These are phyloP conservation scores for Neoconidiobolus thromboides DNA, from an alignment of 371 early-diverging fungal genomes.

Conservation along the genomic window DNA sequence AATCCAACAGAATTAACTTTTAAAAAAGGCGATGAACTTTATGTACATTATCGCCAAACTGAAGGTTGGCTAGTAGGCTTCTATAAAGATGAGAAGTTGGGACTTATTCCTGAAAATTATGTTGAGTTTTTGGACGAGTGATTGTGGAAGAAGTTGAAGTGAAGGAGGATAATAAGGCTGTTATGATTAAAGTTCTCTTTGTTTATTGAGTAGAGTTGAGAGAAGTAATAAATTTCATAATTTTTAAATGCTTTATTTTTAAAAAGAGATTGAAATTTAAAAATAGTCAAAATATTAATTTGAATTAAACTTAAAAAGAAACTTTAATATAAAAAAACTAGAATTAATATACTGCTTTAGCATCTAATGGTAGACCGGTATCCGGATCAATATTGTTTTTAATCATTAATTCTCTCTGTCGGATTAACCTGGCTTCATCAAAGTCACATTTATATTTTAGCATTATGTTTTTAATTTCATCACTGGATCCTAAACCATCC, in stretches of 20 bases:
- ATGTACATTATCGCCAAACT: slow-evolving; percentile 42
- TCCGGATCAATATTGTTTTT: slow-evolving; percentile 58
- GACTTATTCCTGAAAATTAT: slow-evolving; percentile 56
- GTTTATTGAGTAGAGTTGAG: background rate
- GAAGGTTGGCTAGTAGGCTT: slow-evolving; percentile 56
- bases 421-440: slow-evolving; percentile 61
- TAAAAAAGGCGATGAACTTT: slow-evolving; percentile 33
- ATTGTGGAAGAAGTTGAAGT: too few relatives aligned
- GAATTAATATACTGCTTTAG: slow-evolving; percentile 39
- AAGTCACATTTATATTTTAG: slow-evolving; percentile 43
- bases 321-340: too few relatives aligned
- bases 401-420: slow-evolving; percentile 44
- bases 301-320: slow-evolving; percentile 15
- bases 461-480: slow-evolving; percentile 54
- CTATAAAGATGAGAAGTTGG: slow-evolving; percentile 29
- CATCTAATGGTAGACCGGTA: slow-evolving; percentile 58
- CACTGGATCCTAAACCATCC: slow-evolving; percentile 42
- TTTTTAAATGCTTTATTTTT: background rate
- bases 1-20: slow-evolving; percentile 42
- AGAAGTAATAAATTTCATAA: background rate
- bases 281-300: background rate
- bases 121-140: slow-evolving; percentile 13
- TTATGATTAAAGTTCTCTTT: too few relatives aligned
- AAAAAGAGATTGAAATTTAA: background rate
- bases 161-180: too few relatives aligned